Percentiles rank a stretch among this genome's conserved stretches.
These are phyloP conservation scores for Kockovaella imperatae DNA, from an alignment of 768 basidiomycete species.

Conservation along the genomic window DNA sequence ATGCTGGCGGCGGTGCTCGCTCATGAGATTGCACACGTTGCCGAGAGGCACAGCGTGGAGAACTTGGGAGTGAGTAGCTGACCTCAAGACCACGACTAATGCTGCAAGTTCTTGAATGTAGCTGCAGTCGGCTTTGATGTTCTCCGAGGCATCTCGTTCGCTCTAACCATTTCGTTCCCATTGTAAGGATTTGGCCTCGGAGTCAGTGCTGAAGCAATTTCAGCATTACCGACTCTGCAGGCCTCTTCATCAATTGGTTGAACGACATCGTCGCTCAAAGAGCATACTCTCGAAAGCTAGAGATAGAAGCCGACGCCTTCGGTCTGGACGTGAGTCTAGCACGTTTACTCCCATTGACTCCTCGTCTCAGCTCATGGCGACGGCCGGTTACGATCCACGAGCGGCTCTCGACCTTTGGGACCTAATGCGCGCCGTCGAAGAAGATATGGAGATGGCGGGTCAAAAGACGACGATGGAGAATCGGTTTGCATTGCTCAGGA, in stretches of 20 bases:
- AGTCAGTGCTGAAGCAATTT: not conserved
- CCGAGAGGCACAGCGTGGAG: slow-evolving; percentile 49
- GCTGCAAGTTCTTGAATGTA: slow-evolving; percentile 46
- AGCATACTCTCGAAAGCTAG: slow-evolving; percentile 48
- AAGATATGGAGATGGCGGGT: slow-evolving; percentile 41
- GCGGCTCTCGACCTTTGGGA: slow-evolving; percentile 48
- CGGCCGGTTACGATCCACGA: slow-evolving; percentile 48
- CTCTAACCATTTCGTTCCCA: slow-evolving; percentile 49
- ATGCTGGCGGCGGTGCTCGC: slow-evolving; percentile 48
- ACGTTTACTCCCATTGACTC: not conserved
- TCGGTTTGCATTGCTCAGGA: slow-evolving; percentile 45
- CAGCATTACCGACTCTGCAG: slow-evolving; percentile 46
- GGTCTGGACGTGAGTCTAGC: slow-evolving; percentile 44
- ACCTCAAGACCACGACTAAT: not conserved
- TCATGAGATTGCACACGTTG: slow-evolving; percentile 48
- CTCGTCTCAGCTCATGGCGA: slow-evolving; percentile 46
- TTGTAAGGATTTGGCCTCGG: slow-evolving; percentile 27
- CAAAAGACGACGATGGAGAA: slow-evolving; percentile 39
- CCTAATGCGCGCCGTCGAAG: slow-evolving; percentile 47
- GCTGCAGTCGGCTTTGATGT: slow-evolving; percentile 49
- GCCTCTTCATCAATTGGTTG: slow-evolving; percentile 45
- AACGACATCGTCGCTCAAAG: slow-evolving; percentile 46
- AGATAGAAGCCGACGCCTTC: slow-evolving; percentile 48
- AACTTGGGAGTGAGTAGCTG: slow-evolving; percentile 43
- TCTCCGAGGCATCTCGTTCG: slow-evolving; percentile 47